Percentiles rank a stretch among this genome's conserved stretches.
Evolutionary conservation across 2,329 filamentous ascomycete species (phyloP).

Genomic region (Aspergillus fijiensis): DNA sequence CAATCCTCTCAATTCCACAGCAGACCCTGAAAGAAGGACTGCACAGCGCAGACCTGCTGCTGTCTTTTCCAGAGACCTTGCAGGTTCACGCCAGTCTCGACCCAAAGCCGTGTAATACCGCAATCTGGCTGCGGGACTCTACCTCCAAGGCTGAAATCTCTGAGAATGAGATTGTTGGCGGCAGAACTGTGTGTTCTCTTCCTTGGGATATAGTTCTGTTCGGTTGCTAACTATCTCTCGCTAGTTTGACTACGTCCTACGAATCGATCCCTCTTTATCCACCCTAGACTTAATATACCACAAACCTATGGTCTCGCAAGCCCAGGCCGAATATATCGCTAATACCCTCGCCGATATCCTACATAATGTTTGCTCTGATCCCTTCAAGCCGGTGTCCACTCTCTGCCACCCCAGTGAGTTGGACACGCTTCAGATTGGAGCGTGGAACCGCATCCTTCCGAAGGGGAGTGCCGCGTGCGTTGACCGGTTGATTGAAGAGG

Average conservation of each 20-base stretch:
- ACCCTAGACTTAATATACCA: conserved; percentile 14
- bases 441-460: conserved; percentile 14
- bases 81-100: conserved; percentile 12
- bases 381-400: conserved; percentile 9
- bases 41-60: conserved; percentile 8
- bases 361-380: conserved; percentile 14
- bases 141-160: conserved; percentile 8
- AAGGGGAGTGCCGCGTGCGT: conserved; percentile 10
- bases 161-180: conserved; percentile 9
- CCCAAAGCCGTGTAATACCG: conserved; percentile 16
- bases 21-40: conserved; percentile 11
- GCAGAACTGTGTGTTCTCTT: conserved; percentile 10
- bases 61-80: conserved; percentile 13
- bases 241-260: conserved; percentile 16
- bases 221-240: not conserved
- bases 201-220: not conserved
- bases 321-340: conserved; percentile 16
- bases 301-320: conserved; percentile 13
- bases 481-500: conserved; percentile 11
- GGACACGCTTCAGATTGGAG: conserved; percentile 14
- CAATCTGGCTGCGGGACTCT: conserved; percentile 14
- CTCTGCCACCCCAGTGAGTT: conserved; percentile 14
- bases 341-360: conserved; percentile 14
- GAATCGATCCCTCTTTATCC: conserved; percentile 13
- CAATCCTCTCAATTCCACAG: conserved; percentile 9